phyloP scores from a whole-genome alignment of 2,329 filamentous ascomycete genomes.

The Penicillium sp. region DNA sequence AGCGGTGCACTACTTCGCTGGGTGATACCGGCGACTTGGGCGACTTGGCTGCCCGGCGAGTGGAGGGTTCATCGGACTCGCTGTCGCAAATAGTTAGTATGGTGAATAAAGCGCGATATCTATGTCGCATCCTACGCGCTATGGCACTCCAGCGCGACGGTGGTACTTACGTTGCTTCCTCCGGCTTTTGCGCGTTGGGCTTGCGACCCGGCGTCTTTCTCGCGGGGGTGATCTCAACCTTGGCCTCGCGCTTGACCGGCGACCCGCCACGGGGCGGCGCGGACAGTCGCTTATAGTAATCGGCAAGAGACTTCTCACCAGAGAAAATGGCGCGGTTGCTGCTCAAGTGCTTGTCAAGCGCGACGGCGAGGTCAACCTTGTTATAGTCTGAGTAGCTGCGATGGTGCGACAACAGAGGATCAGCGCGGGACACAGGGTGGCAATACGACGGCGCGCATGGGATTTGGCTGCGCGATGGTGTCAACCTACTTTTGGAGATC shows the following conservation, averaged over 20 bases:
- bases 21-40: slow-evolving; percentile 1
- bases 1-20: slow-evolving; percentile 10
- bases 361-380: slow-evolving; percentile 77
- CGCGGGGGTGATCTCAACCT: slow-evolving; percentile 37
- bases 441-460: slow-evolving; percentile 9
- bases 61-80: slow-evolving; percentile 17
- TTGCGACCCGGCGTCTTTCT: slow-evolving; percentile 41
- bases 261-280: slow-evolving; percentile 44
- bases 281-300: slow-evolving; percentile 68
- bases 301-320: slow-evolving; percentile 64
- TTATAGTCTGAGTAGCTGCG: slow-evolving; percentile 68
- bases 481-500: slow-evolving; percentile 71
- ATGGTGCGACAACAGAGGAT: slow-evolving; percentile 3
- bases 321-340: slow-evolving; percentile 68
- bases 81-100: slow-evolving; percentile 16
- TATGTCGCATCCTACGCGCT: slow-evolving; percentile 7
- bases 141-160: slow-evolving; percentile 16
- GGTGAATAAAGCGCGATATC: background rate
- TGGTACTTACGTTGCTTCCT: slow-evolving; percentile 37
- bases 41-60: slow-evolving; percentile 3
- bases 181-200: slow-evolving; percentile 45
- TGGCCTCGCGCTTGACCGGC: slow-evolving; percentile 53
- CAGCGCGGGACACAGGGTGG: background rate
- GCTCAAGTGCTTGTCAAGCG: slow-evolving; percentile 72
- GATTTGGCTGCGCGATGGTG: slow-evolving; percentile 11